A percentile compares a stretch with the other conserved stretches of the same genome.
Conservation (phyloP, 495 filamentous ascomycete genomes). For the Apodospora peruviana region DNA sequence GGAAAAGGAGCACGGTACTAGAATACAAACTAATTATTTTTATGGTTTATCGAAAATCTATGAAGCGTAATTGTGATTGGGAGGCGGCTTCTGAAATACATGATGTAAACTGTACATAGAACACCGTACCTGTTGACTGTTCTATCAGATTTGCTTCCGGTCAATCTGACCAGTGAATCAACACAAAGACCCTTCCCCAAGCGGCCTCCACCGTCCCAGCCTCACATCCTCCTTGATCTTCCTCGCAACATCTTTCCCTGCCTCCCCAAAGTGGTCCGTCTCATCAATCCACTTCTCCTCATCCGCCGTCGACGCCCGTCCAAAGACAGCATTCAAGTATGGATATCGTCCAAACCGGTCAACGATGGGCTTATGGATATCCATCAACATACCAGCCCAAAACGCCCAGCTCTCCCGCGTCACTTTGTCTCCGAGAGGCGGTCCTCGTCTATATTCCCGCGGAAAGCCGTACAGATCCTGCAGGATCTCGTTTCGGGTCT, state of each 20-base stretch:
- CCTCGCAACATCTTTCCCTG: constrained; percentile 1
- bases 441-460: constrained; percentile 2
- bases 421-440: constrained; percentile 8
- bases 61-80: too few species aligned
- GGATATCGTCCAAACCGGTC: constrained; percentile 16
- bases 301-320: constrained; percentile 9
- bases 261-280: constrained; percentile 10
- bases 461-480: constrained; percentile 11
- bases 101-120: too few species aligned
- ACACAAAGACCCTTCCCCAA: too few species aligned
- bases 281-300: constrained; percentile 9
- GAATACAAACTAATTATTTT: too few species aligned
- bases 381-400: constrained; percentile 18
- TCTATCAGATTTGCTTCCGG: too few species aligned
- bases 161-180: too few species aligned
- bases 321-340: constrained; percentile 14
- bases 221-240: constrained; percentile 11
- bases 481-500: constrained; percentile 1
- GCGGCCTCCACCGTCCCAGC: constrained; percentile 7
- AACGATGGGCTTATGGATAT: constrained; percentile 18
- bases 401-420: constrained; percentile 14
- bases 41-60: too few species aligned
- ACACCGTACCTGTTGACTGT: too few species aligned
- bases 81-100: too few species aligned
- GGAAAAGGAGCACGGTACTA: too few species aligned